These are phyloP conservation scores for Ceratocystis smalleyi DNA, from an alignment of 2,329 filamentous ascomycete genomes.

Conservation along the genomic window DNA sequence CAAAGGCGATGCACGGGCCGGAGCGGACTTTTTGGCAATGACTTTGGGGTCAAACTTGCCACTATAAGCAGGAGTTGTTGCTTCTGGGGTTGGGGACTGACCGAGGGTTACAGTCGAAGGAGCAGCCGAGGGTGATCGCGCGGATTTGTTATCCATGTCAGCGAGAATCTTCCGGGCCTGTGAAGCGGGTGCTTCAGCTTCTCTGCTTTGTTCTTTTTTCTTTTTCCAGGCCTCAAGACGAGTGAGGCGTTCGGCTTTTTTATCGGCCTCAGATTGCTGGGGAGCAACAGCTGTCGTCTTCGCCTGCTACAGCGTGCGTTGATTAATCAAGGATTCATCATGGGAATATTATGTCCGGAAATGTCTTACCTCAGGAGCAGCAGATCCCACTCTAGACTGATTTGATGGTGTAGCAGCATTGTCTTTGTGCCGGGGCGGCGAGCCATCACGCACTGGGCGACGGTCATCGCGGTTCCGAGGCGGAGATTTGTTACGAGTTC, in stretches of 20 bases:
- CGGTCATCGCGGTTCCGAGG: constrained; percentile 21
- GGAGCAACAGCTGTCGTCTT: constrained; percentile 25
- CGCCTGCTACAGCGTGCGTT: constrained; percentile 9
- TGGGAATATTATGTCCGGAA: constrained; percentile 30
- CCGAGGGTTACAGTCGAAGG: constrained; percentile 35
- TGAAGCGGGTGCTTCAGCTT: constrained; percentile 51
- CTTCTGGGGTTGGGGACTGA: constrained; percentile 30
- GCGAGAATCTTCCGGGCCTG: constrained; percentile 52
- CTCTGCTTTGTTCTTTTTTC: constrained; percentile 55
- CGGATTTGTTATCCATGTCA: constrained; percentile 58
- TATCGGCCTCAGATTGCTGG: constrained; percentile 51
- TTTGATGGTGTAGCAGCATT: constrained; percentile 26
- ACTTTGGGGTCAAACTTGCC: constrained; percentile 63
- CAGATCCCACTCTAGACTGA: constrained; percentile 24
- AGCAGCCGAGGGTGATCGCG: constrained; percentile 29
- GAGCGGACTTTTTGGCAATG: constrained; percentile 49
- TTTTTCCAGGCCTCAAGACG: constrained; percentile 87
- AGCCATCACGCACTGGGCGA: constrained; percentile 47
- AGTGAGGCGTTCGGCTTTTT: constrained; percentile 64
- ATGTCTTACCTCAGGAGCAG: constrained; percentile 33
- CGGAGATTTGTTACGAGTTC: constrained; percentile 6
- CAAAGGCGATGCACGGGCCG: constrained; percentile 33
- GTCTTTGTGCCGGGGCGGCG: constrained; percentile 27
- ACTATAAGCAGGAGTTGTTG: constrained; percentile 37
- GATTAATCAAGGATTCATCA: constrained; percentile 12